Evolutionary conservation across 2,329 filamentous ascomycete genomes (phyloP), one percentile per base, ranked within the genome.

Genomic region (Alternaria arborescens): DNA sequence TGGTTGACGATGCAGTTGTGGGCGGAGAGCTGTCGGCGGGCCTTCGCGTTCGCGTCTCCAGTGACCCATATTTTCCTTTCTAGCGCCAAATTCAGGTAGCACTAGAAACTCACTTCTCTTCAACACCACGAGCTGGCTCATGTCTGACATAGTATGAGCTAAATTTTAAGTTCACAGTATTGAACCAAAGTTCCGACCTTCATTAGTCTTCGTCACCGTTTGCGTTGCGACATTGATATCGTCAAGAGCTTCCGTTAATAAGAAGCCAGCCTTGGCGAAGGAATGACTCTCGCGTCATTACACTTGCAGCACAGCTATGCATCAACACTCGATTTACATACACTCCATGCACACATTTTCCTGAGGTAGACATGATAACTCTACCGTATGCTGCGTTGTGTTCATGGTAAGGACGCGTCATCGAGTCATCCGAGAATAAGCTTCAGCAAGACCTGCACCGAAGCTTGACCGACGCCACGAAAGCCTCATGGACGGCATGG

Each of bases 381-480:
- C 30, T 1, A 36, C 20, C 5, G n/a, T 5, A n/a, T 16, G 40
- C 24, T 24, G 24, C 12, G 18, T 54, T 42, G 5, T 36, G 32
- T 11, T n/a, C 46, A 50, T 16, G 5, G 3, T 10, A 10, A 20
- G 18, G 14, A 43, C 22, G 32, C 30, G 16, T 40, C 22, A 11
- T 44, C 18, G 32, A 26, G 20, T 41, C 32, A 47, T 28, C 20
- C 28, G 16, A 36, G 42, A 10, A 50, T 22, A 54, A 58, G 46
- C 57, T 28, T 60, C 41, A 46, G 36, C 6, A 57, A 52, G 41
- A 41, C 32, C 46, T 34, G 8, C n/a, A 20, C 32, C 55, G 20
- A 55, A 54, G 50, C 59, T 51, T 51, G 24, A 40, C 46, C n/a
- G 14, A 51, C 44, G 40, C 55, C 26, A 42, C 38, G 32, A 8